Conservation (phyloP, 768 basidiomycete species). For the Chalciporus chontae region DNA sequence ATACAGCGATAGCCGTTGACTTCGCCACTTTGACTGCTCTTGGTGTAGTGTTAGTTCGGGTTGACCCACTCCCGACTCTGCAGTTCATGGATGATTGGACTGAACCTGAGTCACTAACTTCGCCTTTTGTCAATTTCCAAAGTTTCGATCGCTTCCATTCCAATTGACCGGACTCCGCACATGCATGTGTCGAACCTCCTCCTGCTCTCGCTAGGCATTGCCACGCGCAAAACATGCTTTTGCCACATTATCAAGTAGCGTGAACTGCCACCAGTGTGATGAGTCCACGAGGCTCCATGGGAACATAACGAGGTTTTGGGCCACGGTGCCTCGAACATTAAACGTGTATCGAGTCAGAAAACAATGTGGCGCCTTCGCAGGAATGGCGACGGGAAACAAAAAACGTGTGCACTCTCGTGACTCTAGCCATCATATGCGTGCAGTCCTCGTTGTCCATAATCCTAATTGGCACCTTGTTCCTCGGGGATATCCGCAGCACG, state of each 20-base stretch:
- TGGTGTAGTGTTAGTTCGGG: background rate
- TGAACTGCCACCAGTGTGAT: background rate
- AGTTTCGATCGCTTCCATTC: slow-evolving; percentile 1
- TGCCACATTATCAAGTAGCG: slow-evolving; percentile 9
- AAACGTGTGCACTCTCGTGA: slow-evolving; percentile 8
- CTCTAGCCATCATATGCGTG: too few species aligned
- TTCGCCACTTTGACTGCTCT: background rate
- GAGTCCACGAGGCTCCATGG: slow-evolving; percentile 15
- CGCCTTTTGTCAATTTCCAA: too few species aligned
- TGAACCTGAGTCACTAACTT: too few species aligned
- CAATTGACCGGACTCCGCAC: slow-evolving; percentile 2
- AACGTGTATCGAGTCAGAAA: slow-evolving; percentile 8
- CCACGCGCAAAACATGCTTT: slow-evolving; percentile 17
- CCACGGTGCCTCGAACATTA: slow-evolving; percentile 1
- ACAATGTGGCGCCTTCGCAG: slow-evolving; percentile 1
- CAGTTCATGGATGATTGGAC: too few species aligned
- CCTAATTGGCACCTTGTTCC: background rate
- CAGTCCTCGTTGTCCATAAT: background rate
- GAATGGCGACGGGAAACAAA: slow-evolving; percentile 1
- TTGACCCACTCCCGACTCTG: too few species aligned
- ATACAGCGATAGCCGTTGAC: background rate
- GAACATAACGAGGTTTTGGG: slow-evolving; percentile 17
- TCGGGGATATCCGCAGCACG: slow-evolving; percentile 18
- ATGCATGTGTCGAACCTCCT: background rate
- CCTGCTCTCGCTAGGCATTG: slow-evolving; percentile 15